Conservation (phyloP, 495 filamentous ascomycete species). For the Podospora anserina region DNA sequence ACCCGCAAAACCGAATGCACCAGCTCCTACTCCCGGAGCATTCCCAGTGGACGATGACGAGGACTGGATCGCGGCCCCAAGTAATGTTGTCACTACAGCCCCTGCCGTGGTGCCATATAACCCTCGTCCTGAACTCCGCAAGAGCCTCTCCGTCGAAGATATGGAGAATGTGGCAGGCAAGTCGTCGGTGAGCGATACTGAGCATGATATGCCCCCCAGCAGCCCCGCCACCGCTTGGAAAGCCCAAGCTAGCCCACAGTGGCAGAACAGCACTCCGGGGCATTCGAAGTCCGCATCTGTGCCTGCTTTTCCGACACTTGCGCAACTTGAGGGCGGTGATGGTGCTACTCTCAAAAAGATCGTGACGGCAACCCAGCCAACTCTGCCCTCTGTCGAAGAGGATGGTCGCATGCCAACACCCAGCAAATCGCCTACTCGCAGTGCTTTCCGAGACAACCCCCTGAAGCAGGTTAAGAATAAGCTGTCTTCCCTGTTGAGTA, state of each 20-base stretch:
- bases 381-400: conserved; percentile 41
- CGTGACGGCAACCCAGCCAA: conserved; percentile 61
- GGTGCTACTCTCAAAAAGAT: conserved; percentile 54
- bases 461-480: conserved; percentile 85
- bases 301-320: conserved; percentile 47
- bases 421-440: conserved; percentile 64
- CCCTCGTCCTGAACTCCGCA: conserved; percentile 43
- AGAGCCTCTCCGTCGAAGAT: conserved; percentile 57
- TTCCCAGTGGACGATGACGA: conserved; percentile 65
- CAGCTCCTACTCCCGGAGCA: conserved; percentile 45
- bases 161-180: conserved; percentile 55
- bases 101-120: conserved; percentile 34
- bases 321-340: conserved; percentile 33
- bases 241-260: conserved; percentile 35
- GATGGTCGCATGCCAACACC: conserved; percentile 60
- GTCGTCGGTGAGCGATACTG: conserved; percentile 37
- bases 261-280: conserved; percentile 33
- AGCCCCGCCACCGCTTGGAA: conserved; percentile 40
- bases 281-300: conserved; percentile 58
- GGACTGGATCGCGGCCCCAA: conserved; percentile 77
- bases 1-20: conserved; percentile 34
- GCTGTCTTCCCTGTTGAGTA: conserved; percentile 81
- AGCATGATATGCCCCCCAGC: conserved; percentile 43
- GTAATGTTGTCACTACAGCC: conserved; percentile 20
- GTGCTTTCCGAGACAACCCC: conserved; percentile 64